Evolutionary conservation across 129 eudicot genomes (phyloP), one percentile per base, ranked within the genome.

Genomic region (Centaurea solstitialis): DNA sequence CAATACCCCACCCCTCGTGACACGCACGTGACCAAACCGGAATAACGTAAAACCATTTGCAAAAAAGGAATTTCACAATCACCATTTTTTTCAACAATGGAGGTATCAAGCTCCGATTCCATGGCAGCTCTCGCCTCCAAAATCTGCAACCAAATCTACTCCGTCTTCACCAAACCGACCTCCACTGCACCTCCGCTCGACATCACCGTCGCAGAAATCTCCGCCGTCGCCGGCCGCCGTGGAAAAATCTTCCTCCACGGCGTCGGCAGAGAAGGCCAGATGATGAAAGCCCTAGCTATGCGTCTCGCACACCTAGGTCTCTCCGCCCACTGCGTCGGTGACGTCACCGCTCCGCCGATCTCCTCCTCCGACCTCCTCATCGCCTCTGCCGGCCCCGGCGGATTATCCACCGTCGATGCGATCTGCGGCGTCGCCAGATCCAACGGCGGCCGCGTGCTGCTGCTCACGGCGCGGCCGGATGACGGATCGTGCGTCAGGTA

Each of bases 381-480:
- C 70, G 97, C 93, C 37, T 95, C 97, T 1, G 99, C 99, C 1
- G 99, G 97, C 0, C 99, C 99, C 6, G 99, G 99, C 0, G 91
- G 90, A 2, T 95, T 95, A 89, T 81, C 97, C 78, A 95, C 99
- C 70, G 99, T 95, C 24, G 89, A 90, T 50, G 97, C 99, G 8
- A 81, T 94, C 7, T 90, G 93, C 43, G 86, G 91, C 18, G 91
- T 92, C 30, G 99, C 97, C 0, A 79, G 77, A 66, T 70, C 86
- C 1, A 83, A 75, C 84, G 93, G 91, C 20, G 99, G 87, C 9
- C 83, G 97, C 1, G 91, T 94, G 81, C 67, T 95, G 41, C 43
- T 92, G 70, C 85, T 95, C 12, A 92, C 97, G 1, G 99, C 97
- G 9, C 97, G 88, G 84, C 92, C 97, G 43, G 92, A 89, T 18